Conservation (phyloP, 345 rosid genomes). For the Eucalyptus caleyi region DNA sequence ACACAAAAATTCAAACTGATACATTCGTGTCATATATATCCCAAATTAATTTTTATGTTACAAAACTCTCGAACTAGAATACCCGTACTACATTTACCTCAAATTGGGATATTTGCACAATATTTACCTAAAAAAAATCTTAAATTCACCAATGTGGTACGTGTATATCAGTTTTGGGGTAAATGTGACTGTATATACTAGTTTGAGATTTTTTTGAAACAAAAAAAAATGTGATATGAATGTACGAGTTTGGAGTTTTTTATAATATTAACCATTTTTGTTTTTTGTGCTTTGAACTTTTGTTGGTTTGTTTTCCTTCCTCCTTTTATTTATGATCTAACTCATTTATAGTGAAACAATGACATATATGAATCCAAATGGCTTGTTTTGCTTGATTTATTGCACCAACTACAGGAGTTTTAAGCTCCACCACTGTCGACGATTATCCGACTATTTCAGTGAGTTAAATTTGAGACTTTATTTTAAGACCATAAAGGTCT, state of each 20-base stretch:
- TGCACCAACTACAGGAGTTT: background rate
- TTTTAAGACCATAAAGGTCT: background rate
- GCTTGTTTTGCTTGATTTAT: background rate
- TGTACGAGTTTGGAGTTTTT: background rate
- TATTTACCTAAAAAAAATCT: background rate
- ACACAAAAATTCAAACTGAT: background rate
- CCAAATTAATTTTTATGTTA: background rate
- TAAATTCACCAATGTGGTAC: background rate
- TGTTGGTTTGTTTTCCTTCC: background rate
- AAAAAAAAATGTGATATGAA: too few species aligned
- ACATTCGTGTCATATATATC: accelerated
- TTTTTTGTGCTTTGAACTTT: background rate
- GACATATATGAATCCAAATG: background rate
- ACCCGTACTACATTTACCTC: accelerated
- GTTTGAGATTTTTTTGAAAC: background rate
- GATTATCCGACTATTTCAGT: background rate
- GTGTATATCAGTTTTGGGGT: background rate
- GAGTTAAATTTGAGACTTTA: background rate
- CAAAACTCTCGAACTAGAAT: background rate
- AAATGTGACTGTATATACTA: background rate
- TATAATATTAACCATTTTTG: accelerated
- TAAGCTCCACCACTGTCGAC: background rate
- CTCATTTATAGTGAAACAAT: background rate
- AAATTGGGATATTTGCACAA: accelerated
- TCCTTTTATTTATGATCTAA: background rate